phyloP scores from a whole-genome alignment of 2,329 filamentous ascomycete genomes.

The Calonectria hongkongensis region DNA sequence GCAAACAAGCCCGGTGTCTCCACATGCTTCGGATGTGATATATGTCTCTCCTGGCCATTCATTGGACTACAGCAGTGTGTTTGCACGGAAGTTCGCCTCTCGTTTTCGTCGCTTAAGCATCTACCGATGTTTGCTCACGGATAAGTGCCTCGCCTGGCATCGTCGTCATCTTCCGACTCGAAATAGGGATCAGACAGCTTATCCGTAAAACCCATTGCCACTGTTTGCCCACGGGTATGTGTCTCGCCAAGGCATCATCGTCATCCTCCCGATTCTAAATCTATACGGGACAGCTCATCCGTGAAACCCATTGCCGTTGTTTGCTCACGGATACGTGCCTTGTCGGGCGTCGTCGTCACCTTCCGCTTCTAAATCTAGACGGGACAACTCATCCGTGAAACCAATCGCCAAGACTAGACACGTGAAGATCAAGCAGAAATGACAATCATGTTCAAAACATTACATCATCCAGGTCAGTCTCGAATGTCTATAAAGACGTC shows the following conservation, averaged over 20 bases:
- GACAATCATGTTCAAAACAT: not conserved
- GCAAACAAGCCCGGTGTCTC: not conserved
- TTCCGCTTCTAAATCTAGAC: not conserved
- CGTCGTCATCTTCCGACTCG: not conserved
- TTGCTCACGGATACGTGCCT: not conserved
- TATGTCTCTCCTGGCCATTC: not conserved
- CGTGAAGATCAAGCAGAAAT: not conserved
- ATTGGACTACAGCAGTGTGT: not conserved
- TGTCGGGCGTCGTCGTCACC: not conserved
- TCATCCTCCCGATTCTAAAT: not conserved
- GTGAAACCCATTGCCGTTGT: not conserved
- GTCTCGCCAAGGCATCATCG: not conserved
- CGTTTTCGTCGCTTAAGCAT: slow-evolving; percentile 14
- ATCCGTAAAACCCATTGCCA: too few relatives aligned
- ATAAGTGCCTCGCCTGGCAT: not conserved
- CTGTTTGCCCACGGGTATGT: slow-evolving; percentile 9
- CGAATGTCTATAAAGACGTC: not conserved
- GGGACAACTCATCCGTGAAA: not conserved
- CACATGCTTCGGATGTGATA: not conserved
- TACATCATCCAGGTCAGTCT: not conserved
- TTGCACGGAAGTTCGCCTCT: slow-evolving; percentile 11
- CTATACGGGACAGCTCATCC: too few relatives aligned
- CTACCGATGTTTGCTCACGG: slow-evolving; percentile 8
- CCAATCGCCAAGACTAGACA: not conserved
- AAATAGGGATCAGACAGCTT: too few relatives aligned